These are phyloP conservation scores for Globisporangium cylindrosporum DNA, from an alignment of 352 stramenopile species.

Conservation along the genomic window DNA sequence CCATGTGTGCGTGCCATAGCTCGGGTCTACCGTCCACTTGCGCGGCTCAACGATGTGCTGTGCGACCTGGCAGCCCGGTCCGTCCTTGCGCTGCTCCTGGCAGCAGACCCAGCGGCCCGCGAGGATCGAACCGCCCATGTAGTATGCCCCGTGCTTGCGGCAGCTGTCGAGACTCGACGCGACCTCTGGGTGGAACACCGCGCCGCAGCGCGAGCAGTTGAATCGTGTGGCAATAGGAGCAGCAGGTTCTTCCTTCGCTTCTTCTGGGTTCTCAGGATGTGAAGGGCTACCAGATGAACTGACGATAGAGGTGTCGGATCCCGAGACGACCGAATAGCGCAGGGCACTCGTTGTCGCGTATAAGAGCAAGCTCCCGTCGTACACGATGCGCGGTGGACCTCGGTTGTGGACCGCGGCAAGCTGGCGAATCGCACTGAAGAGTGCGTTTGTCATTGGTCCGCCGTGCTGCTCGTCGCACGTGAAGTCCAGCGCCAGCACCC, in stretches of 20 bases:
- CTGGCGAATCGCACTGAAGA: slow-evolving; percentile 42
- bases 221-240: background rate
- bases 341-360: slow-evolving; percentile 39
- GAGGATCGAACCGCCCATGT: slow-evolving; percentile 40
- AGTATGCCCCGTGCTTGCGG: slow-evolving; percentile 45
- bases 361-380: slow-evolving; percentile 43
- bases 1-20: slow-evolving; percentile 45
- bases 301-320: background rate
- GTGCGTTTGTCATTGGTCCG: slow-evolving; percentile 27
- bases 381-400: slow-evolving; percentile 23
- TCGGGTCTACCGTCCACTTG: slow-evolving; percentile 30
- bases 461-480: slow-evolving; percentile 23
- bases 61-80: slow-evolving; percentile 30
- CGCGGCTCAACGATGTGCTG: slow-evolving; percentile 30
- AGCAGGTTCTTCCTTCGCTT: background rate
- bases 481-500: slow-evolving; percentile 36
- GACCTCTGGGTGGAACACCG: slow-evolving; percentile 27
- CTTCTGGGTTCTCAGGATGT: background rate
- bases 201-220: slow-evolving; percentile 38
- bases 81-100: slow-evolving; percentile 31
- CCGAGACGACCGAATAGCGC: slow-evolving; percentile 17
- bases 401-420: slow-evolving; percentile 30
- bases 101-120: slow-evolving; percentile 53
- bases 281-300: background rate
- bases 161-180: slow-evolving; percentile 30